These are phyloP conservation scores for Paraphoma sp. DNA, from an alignment of 2,329 filamentous ascomycete genomes.

Conservation along the genomic window DNA sequence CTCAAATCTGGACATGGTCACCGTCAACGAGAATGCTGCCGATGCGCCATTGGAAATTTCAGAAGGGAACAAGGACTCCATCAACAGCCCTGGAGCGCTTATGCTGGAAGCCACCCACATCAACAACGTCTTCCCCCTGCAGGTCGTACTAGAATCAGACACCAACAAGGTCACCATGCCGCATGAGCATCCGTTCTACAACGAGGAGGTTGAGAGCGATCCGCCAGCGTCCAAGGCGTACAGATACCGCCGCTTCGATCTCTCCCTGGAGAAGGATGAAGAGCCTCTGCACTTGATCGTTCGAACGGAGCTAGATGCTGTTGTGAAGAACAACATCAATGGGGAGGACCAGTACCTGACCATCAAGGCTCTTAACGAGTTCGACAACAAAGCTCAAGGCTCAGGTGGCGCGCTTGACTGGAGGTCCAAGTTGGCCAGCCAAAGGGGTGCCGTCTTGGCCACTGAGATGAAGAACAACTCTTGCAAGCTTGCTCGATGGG, in stretches of 20 bases:
- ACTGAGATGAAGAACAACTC: conserved; percentile 99
- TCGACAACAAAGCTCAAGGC: conserved; percentile 96
- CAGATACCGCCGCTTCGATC: conserved; percentile 97
- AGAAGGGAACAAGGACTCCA: conserved; percentile 89
- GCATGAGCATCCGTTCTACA: conserved; percentile 97
- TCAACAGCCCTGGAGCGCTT: conserved; percentile 92
- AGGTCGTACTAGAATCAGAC: conserved; percentile 86
- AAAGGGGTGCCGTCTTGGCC: conserved; percentile 95
- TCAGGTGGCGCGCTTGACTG: conserved; percentile 95
- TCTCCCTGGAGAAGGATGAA: conserved; percentile 88
- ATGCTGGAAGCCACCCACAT: conserved; percentile 99
- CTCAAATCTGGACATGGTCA: conserved; percentile 93
- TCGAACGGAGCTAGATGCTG: conserved; percentile 92
- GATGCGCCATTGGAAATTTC: conserved; percentile 91
- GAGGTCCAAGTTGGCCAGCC: conserved; percentile 90
- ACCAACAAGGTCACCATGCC: conserved; percentile 80
- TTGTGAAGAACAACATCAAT: conserved; percentile 91
- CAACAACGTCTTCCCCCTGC: conserved; percentile 99
- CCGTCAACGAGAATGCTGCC: conserved; percentile 97
- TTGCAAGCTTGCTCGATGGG: conserved; percentile 98
- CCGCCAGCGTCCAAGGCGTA: conserved; percentile 95
- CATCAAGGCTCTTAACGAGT: conserved; percentile 98
- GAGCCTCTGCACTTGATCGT: conserved; percentile 93
- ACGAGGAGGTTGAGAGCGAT: conserved; percentile 88
- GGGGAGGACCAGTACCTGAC: conserved; percentile 91